Percentiles rank a stretch among this genome's conserved stretches.
These are phyloP conservation scores for Collybia sordida DNA, from an alignment of 768 basidiomycete species.

Conservation along the genomic window DNA sequence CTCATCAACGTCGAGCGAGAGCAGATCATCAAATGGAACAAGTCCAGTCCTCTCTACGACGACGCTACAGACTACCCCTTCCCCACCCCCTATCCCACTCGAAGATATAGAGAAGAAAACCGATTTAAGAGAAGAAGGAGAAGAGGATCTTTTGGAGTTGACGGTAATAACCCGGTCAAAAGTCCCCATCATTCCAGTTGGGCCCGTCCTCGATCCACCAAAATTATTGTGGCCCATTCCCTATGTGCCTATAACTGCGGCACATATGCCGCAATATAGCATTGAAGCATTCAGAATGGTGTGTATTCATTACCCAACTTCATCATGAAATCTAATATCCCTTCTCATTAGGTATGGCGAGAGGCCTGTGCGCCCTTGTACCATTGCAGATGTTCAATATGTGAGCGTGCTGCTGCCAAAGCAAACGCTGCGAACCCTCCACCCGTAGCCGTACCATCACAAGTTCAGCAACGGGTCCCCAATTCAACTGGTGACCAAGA, in stretches of 20 bases:
- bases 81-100: slow-evolving; percentile 54
- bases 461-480: slow-evolving; percentile 16
- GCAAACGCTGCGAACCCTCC: slow-evolving; percentile 42
- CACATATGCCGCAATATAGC: slow-evolving; percentile 56
- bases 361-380: slow-evolving; percentile 73
- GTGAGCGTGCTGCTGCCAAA: slow-evolving; percentile 61
- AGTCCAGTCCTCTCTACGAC: slow-evolving; percentile 75
- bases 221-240: slow-evolving; percentile 66
- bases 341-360: slow-evolving; percentile 57
- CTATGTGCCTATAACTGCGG: slow-evolving; percentile 57
- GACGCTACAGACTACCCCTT: slow-evolving; percentile 77
- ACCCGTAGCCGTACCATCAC: slow-evolving; percentile 26
- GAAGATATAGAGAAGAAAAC: slow-evolving; percentile 25
- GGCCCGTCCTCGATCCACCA: slow-evolving; percentile 64
- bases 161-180: slow-evolving; percentile 17
- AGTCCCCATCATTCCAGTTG: slow-evolving; percentile 39
- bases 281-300: slow-evolving; percentile 58
- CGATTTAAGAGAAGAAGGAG: slow-evolving; percentile 33
- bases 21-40: slow-evolving; percentile 55
- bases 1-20: slow-evolving; percentile 39
- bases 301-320: slow-evolving; percentile 23
- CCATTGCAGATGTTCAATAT: slow-evolving; percentile 72
- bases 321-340: slow-evolving; percentile 4
- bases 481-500: background rate
- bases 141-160: slow-evolving; percentile 10